Conservation (phyloP, 2,329 filamentous ascomycete genomes). For the Onygenales sp. region DNA sequence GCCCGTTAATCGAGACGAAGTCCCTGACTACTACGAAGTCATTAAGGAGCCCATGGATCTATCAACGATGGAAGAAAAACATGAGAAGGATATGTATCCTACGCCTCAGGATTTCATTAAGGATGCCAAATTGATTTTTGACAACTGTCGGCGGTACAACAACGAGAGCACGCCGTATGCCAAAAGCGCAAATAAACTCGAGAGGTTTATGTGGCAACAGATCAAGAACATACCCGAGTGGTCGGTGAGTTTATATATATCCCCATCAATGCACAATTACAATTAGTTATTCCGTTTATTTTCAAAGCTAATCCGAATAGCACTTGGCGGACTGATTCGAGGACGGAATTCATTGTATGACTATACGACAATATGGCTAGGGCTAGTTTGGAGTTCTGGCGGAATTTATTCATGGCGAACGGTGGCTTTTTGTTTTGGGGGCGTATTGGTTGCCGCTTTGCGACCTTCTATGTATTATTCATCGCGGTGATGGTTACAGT, state of each 20-base stretch:
- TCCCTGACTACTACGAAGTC: conserved; percentile 97
- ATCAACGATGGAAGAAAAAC: conserved; percentile 88
- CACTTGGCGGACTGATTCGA: conserved; percentile 31
- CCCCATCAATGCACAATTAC: background rate
- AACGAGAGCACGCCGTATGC: conserved; percentile 91
- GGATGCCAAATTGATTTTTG: conserved; percentile 81
- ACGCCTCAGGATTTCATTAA: conserved; percentile 86
- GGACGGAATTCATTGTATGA: conserved; percentile 7
- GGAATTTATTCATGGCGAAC: background rate
- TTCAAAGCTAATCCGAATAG: conserved; percentile 16
- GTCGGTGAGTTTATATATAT: conserved; percentile 45
- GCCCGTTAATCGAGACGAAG: conserved; percentile 90
- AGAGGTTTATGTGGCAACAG: conserved; percentile 90
- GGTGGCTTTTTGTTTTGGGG: too few species aligned
- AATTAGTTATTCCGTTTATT: background rate
- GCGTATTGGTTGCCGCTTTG: too few species aligned
- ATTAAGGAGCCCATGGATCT: conserved; percentile 98
- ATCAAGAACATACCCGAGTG: conserved; percentile 89
- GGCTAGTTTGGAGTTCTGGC: background rate
- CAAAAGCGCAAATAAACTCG: conserved; percentile 87
- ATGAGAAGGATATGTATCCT: conserved; percentile 85
- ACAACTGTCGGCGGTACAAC: conserved; percentile 94
- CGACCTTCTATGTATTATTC: too few species aligned
- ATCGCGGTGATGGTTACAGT: too few species aligned
- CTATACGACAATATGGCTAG: background rate